Evolutionary conservation across 306 rosid genomes (phyloP), one percentile per base, ranked within the genome.

Genomic region (Gillenia trifoliata): DNA sequence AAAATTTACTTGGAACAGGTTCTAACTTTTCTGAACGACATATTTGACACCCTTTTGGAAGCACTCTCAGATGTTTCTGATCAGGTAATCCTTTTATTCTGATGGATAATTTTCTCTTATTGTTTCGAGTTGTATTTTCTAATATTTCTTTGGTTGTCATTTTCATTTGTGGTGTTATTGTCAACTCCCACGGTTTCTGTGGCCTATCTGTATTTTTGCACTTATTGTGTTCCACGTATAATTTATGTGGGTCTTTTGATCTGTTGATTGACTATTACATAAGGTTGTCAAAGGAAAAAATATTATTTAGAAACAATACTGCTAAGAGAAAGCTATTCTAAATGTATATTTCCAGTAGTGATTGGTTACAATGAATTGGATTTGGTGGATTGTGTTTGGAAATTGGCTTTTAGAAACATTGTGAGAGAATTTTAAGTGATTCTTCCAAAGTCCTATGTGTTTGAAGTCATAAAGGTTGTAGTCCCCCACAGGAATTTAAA

Each of bases 41-140:
- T 92, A 89, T 86, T 95, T 71, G 91, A 88, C 52, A 86, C 93
- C 74, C 90, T 95, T 81, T 91, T 95, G 74, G 81, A 78, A 82
- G 96, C 93, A 29, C 91, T 95, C 66, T 95, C 99, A 29, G 99
- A 95, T 86, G 79, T 93, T 60, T 90, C 97, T 38, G 96, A 95
- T 70, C 81, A 86, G 93, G 99, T 95, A 86, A 78, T 64, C 49
- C 41, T 68, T 72, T 20, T 75, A 20, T 61, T 65, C 67, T 78
- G 74, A 77, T 79, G 60, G 8, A n/a, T 34, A 1, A 59, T 77
- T 5, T 3, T 75, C 64, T 59, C 11, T 68, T 57, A 30, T 55
- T 79, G 45, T 40, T 70, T 74, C 66, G 56, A 47, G 50, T 13
- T 40, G 13, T 34, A 22, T 64, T 64, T 75, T 69, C 28, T 74